Evolutionary conservation across 495 filamentous ascomycete species (phyloP), one percentile per base, ranked within the genome.

Genomic region (Saxophila tyrrhenica): DNA sequence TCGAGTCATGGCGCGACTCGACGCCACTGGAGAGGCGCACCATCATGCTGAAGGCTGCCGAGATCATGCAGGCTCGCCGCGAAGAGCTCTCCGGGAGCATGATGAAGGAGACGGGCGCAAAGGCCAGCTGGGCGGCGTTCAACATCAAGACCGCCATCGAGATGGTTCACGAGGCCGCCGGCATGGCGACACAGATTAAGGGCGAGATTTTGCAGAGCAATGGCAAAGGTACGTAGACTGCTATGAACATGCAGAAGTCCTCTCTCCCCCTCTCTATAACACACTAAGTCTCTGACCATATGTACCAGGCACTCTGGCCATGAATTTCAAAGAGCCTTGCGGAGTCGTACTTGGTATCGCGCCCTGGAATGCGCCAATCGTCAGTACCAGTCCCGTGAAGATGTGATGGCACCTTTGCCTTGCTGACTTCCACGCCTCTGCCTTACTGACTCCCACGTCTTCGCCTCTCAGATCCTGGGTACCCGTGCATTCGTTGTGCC

Each of bases 21-120:
- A 76, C 76, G 47, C 76, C 83, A 16, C 66, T 70, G 24, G 62
- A 71, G 29, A 83, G 86, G 22, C 78, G 86, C 39, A 78, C 86
- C 59, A 78, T 94, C 56, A 69, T 95, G 50, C 66, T 82, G 45
- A 80, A 78, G 61, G 82, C 81, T 17, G 82, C 84, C 17, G 79
- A 84, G n/a, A 69, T 88, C 51, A 72, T 95, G 59, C 69, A 73
- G 7, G 66, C 67, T 24, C 75, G 81, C 19, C 72, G 69, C 23
- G 77, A 82, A 22, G 85, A 90, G 20, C 47, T 50, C 10, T 29
- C 19, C 13, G 19, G 32, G 15, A 25, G 25, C 25, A n/a, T 15
- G 13, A 13, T 8, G 19, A 25, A 25, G 3, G 47, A 50, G 24
- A 50, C 47, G 22, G 47, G 22, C 5, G 20, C 16, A 17, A 32